Percentiles rank a stretch among this genome's conserved stretches.
Evolutionary conservation across 805 yeast species (phyloP).

Genomic region (Yarrowia sp.): DNA sequence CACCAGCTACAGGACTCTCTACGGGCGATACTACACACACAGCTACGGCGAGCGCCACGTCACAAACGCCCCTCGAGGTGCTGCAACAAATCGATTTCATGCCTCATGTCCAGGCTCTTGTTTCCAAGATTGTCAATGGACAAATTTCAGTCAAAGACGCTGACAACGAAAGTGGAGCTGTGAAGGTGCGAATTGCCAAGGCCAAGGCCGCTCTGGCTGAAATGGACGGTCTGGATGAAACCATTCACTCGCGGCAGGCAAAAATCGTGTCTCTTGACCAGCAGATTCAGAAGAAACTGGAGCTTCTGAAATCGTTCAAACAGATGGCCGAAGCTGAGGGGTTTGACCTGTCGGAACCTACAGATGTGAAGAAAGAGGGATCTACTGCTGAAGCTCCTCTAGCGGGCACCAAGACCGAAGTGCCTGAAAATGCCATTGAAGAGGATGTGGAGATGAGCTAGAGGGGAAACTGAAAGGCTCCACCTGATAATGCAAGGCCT

Average conservation of each 20-base stretch:
- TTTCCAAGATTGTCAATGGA: conserved; percentile 43
- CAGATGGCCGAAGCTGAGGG: conserved; percentile 34
- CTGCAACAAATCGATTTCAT: conserved; percentile 46
- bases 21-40: conserved; percentile 30
- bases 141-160: conserved; percentile 45
- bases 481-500: too few relatives aligned
- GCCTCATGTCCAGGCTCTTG: conserved; percentile 45
- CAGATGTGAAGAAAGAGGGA: conserved; percentile 34
- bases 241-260: conserved; percentile 43
- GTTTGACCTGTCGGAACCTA: background rate
- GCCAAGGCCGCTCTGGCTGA: conserved; percentile 43
- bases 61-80: conserved; percentile 39
- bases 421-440: conserved; percentile 39
- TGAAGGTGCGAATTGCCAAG: conserved; percentile 44
- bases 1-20: conserved; percentile 22
- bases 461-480: too few relatives aligned
- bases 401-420: conserved; percentile 32
- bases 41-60: conserved; percentile 6
- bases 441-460: conserved; percentile 37
- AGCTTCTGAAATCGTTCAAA: conserved; percentile 35
- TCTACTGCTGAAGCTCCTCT: conserved; percentile 20
- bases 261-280: conserved; percentile 48
- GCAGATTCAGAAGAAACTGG: conserved; percentile 45
- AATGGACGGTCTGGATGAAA: conserved; percentile 45
- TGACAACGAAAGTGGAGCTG: conserved; percentile 47